Conservation (phyloP, 2,329 filamentous ascomycete species). For the Colletotrichum sp. region DNA sequence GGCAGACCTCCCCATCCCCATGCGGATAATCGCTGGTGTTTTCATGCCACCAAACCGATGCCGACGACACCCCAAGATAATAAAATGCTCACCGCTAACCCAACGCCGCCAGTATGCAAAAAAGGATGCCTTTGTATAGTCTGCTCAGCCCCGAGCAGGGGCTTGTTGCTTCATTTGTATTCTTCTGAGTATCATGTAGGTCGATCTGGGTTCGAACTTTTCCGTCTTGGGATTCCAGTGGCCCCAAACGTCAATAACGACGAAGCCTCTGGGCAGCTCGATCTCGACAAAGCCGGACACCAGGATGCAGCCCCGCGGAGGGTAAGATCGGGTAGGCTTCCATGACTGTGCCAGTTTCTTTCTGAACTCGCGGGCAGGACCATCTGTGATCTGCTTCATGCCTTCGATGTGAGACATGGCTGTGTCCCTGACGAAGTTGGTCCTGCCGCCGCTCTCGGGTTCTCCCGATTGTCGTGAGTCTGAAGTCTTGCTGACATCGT, state of each 20-base stretch:
- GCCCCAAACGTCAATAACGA: constrained; percentile 56
- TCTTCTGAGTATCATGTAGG: constrained; percentile 13
- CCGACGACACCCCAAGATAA: not conserved
- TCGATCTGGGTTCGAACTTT: constrained; percentile 35
- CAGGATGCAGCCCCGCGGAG: constrained; percentile 55
- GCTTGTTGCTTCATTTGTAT: constrained; percentile 23
- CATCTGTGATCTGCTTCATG: constrained; percentile 20
- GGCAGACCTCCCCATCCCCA: not conserved
- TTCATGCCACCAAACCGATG: not conserved
- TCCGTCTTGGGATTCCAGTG: constrained; percentile 63
- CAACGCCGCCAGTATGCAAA: constrained; percentile 16
- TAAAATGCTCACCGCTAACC: constrained; percentile 5
- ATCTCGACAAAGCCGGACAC: constrained; percentile 62
- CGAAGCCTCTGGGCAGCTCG: constrained; percentile 45
- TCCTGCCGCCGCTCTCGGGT: constrained; percentile 17
- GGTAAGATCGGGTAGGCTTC: constrained; percentile 44
- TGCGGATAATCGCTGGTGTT: not conserved
- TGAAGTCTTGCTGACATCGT: constrained; percentile 9
- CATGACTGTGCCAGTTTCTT: constrained; percentile 42
- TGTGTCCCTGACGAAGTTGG: constrained; percentile 22
- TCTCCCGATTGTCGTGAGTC: not conserved
- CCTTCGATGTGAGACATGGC: constrained; percentile 19
- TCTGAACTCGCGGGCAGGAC: constrained; percentile 15
- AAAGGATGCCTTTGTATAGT: not conserved
- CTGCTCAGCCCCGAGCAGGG: not conserved